Percentiles rank a stretch among this genome's conserved stretches.
phyloP scores from a whole-genome alignment of 208 protist genomes.

The Crithidia acanthocephali region DNA sequence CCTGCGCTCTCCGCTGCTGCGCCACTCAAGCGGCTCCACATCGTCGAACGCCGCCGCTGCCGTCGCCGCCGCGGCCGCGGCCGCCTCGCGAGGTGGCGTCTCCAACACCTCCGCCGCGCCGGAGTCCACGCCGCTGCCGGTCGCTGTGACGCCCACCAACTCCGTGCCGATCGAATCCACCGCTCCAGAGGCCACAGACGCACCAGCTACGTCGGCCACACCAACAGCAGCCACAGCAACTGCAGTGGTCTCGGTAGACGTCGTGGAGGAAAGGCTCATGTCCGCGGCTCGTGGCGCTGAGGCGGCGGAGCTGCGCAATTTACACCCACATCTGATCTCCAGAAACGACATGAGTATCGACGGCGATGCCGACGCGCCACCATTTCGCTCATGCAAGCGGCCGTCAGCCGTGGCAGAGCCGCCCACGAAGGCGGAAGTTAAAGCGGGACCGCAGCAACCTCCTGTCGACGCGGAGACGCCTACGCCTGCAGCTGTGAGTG shows the following conservation, averaged over 20 bases:
- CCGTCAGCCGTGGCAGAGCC: neutral
- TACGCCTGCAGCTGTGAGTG: too few relatives aligned
- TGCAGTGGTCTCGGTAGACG: too few relatives aligned
- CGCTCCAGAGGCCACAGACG: too few relatives aligned
- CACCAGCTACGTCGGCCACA: too few relatives aligned
- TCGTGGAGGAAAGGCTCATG: neutral
- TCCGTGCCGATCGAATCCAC: too few relatives aligned
- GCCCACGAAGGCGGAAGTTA: neutral
- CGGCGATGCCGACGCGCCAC: conserved; percentile 12
- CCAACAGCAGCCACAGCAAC: neutral
- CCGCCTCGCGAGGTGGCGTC: neutral
- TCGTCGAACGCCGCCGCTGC: neutral
- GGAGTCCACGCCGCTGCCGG: too few relatives aligned
- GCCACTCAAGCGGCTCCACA: neutral
- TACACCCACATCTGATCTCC: conserved; percentile 16
- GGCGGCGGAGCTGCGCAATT: neutral
- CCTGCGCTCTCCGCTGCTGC: neutral
- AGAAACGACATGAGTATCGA: conserved; percentile 1
- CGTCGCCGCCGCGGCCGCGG: neutral
- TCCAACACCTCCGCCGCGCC: neutral
- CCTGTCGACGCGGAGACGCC: too few relatives aligned
- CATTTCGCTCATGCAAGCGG: neutral
- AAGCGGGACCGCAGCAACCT: too few relatives aligned
- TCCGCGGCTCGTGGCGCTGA: neutral
- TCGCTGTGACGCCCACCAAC: too few relatives aligned